Conservation (phyloP, 495 filamentous ascomycete species). For the Tuber umbilicatum region DNA sequence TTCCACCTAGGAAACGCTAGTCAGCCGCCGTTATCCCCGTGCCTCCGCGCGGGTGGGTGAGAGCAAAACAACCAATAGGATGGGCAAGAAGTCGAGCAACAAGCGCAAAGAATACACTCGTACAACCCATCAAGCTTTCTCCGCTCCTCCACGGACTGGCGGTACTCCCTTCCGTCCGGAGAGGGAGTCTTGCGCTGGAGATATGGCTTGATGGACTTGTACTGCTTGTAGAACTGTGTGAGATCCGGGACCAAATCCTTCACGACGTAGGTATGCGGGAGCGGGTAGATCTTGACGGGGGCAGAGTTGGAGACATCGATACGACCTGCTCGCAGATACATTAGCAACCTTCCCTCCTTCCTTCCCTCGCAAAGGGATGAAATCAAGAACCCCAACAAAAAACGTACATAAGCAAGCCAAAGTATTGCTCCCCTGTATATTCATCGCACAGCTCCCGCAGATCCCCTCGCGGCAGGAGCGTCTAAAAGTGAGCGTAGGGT, state of each 20-base stretch:
- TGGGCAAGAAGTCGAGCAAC: slow-evolving; percentile 96
- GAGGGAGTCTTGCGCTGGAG: slow-evolving; percentile 77
- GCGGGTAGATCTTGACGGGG: slow-evolving; percentile 92
- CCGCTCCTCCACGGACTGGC: slow-evolving; percentile 80
- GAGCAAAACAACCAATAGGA: slow-evolving; percentile 66
- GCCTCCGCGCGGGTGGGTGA: too few species aligned
- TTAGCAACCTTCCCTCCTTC: slow-evolving; percentile 15
- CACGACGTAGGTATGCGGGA: slow-evolving; percentile 98
- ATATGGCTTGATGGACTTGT: slow-evolving; percentile 99
- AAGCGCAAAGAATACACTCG: slow-evolving; percentile 99
- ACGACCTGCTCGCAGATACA: slow-evolving; percentile 57
- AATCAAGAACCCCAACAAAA: slow-evolving; percentile 2
- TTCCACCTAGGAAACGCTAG: slow-evolving; percentile 58
- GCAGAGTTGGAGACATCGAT: slow-evolving; percentile 74
- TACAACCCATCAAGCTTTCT: slow-evolving; percentile 97
- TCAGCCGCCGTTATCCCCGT: slow-evolving; percentile 1
- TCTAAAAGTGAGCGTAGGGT: slow-evolving; percentile 93
- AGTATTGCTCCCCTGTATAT: slow-evolving; percentile 96
- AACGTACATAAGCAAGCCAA: slow-evolving; percentile 93
- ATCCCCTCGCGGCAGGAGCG: slow-evolving; percentile 95
- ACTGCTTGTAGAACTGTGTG: slow-evolving; percentile 99
- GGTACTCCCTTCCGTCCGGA: slow-evolving; percentile 76
- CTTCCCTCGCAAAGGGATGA: slow-evolving; percentile 3
- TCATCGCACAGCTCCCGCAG: slow-evolving; percentile 98
- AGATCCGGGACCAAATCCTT: slow-evolving; percentile 97